Conservation (phyloP, 768 basidiomycete species). For the Psilocybe azurescens region DNA sequence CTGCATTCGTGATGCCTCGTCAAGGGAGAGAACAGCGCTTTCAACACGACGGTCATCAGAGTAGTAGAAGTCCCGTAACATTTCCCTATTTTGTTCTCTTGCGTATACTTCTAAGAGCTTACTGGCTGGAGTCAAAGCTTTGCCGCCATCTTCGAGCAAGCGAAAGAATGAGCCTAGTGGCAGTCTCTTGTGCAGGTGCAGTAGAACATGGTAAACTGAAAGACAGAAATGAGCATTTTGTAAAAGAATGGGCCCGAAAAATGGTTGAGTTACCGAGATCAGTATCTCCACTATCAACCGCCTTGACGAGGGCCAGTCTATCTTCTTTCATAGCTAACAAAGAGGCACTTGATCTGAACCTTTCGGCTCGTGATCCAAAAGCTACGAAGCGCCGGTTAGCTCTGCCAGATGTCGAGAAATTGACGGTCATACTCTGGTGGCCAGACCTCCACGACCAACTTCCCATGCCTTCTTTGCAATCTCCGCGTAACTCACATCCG, state of each 20-base stretch:
- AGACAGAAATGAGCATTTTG: not conserved
- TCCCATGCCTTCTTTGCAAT: conserved; percentile 96
- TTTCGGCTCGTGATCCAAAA: conserved; percentile 89
- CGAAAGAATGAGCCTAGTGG: conserved; percentile 93
- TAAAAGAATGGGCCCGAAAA: not conserved
- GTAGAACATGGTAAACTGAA: conserved; percentile 92
- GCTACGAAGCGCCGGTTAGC: conserved; percentile 42
- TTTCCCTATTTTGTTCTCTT: conserved; percentile 86
- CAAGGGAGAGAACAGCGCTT: conserved; percentile 86
- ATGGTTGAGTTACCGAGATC: conserved; percentile 72
- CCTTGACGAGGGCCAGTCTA: conserved; percentile 82
- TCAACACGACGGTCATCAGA: conserved; percentile 96
- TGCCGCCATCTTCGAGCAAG: conserved; percentile 89
- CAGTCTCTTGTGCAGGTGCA: conserved; percentile 84
- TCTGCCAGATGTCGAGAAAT: not conserved
- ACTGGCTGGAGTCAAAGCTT: conserved; percentile 73
- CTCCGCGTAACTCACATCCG: conserved; percentile 89
- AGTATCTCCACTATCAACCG: conserved; percentile 93
- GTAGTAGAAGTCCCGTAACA: conserved; percentile 96
- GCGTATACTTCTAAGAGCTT: conserved; percentile 89
- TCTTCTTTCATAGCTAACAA: conserved; percentile 95
- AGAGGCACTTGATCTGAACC: conserved; percentile 94
- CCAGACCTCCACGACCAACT: conserved; percentile 77
- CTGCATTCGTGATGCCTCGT: conserved; percentile 73
- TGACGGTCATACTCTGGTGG: conserved; percentile 70